These are phyloP conservation scores for Exophiala sp. DNA, from an alignment of 2,329 filamentous ascomycete species.

Conservation along the genomic window DNA sequence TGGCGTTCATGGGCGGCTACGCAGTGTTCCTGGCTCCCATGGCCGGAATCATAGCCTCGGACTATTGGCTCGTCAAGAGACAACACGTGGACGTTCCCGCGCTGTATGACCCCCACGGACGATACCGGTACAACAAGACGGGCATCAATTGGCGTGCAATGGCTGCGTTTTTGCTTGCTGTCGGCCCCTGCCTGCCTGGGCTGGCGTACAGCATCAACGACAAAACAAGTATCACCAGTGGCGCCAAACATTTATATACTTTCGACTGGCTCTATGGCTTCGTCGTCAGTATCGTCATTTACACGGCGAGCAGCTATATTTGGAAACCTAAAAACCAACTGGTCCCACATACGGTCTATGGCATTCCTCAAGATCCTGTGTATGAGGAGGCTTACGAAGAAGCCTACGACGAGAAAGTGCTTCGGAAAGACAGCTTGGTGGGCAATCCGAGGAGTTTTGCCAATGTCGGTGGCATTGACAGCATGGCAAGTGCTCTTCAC, in stretches of 20 bases:
- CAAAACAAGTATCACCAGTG: conserved; percentile 33
- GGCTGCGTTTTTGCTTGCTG: conserved; percentile 16
- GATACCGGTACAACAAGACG: conserved; percentile 43
- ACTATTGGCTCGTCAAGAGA: conserved; percentile 29
- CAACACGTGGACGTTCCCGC: conserved; percentile 22
- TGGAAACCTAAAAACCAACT: conserved; percentile 18
- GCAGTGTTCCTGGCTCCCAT: conserved; percentile 30
- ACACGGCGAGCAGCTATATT: conserved; percentile 36
- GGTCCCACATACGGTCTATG: conserved; percentile 20
- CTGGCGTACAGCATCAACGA: conserved; percentile 50
- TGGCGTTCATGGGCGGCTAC: conserved; percentile 37
- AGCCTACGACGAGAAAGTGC: conserved; percentile 19
- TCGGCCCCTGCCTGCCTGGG: conserved; percentile 43
- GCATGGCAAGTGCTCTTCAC: conserved; percentile 13
- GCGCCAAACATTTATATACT: conserved; percentile 52
- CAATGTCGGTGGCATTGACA: conserved; percentile 20
- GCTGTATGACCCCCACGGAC: conserved; percentile 23
- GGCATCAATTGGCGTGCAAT: conserved; percentile 48
- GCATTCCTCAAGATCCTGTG: conserved; percentile 15
- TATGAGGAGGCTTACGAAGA: conserved; percentile 22
- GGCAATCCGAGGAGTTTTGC: conserved; percentile 24
- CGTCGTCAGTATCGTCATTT: conserved; percentile 50
- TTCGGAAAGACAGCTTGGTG: conserved; percentile 18
- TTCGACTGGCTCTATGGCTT: conserved; percentile 65
- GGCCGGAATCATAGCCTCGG: conserved; percentile 27